These are phyloP conservation scores for Lophium mytilinum DNA, from an alignment of 495 filamentous ascomycete genomes.

Conservation along the genomic window DNA sequence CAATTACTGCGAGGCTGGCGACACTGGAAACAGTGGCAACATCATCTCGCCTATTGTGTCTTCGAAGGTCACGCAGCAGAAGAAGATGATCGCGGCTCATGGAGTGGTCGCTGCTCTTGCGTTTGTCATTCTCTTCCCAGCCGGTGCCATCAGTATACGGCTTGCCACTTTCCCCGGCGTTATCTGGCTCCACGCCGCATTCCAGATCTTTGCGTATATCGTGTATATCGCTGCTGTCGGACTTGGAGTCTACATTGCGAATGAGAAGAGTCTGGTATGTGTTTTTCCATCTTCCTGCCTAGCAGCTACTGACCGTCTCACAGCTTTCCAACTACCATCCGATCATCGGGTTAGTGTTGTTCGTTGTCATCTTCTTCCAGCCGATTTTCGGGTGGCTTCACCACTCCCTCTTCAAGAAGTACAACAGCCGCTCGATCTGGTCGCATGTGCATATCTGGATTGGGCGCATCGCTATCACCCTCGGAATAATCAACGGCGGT, in stretches of 20 bases:
- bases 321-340: slow-evolving; percentile 27
- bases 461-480: slow-evolving; percentile 30
- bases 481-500: slow-evolving; percentile 37
- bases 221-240: slow-evolving; percentile 33
- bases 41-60: neutral
- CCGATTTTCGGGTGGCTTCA: slow-evolving; percentile 33
- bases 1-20: slow-evolving; percentile 21
- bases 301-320: neutral
- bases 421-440: slow-evolving; percentile 29
- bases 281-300: neutral
- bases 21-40: neutral
- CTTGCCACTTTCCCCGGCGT: slow-evolving; percentile 35
- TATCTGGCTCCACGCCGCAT: slow-evolving; percentile 32
- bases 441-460: slow-evolving; percentile 35
- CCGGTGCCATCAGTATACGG: slow-evolving; percentile 38
- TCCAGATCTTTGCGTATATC: slow-evolving; percentile 32
- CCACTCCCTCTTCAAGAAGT: slow-evolving; percentile 34
- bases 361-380: slow-evolving; percentile 32
- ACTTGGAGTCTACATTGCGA: slow-evolving; percentile 32
- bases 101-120: slow-evolving; percentile 32
- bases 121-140: slow-evolving; percentile 40
- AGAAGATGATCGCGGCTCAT: slow-evolving; percentile 31
- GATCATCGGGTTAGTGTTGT: slow-evolving; percentile 33
- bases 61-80: neutral
- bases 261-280: slow-evolving; percentile 21